phyloP scores from a whole-genome alignment of 164 flowering plant species.

The Vitis amurensis region DNA sequence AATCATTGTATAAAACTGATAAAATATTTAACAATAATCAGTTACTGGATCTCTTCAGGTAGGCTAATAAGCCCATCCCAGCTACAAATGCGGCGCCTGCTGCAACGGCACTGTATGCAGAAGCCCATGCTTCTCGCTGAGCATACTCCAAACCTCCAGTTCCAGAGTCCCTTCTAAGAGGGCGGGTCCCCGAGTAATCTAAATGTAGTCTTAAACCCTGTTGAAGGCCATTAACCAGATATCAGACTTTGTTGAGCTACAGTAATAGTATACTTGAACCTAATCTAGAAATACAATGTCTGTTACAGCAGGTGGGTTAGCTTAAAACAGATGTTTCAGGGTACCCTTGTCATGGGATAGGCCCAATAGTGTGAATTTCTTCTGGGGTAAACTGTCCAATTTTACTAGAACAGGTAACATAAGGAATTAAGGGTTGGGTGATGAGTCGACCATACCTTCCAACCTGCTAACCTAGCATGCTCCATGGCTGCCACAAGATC shows the following conservation, averaged over 20 bases:
- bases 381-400: too few relatives aligned
- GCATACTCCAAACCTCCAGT: constrained; percentile 50
- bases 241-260: constrained; percentile 7
- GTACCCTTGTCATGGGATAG: too few relatives aligned
- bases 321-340: too few relatives aligned
- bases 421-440: neutral
- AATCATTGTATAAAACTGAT: too few relatives aligned
- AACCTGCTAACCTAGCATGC: constrained; percentile 85
- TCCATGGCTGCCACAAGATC: constrained; percentile 93
- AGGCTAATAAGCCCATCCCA: constrained; percentile 47
- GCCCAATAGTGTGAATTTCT: too few relatives aligned
- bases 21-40: constrained; percentile 11
- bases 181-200: constrained; percentile 60
- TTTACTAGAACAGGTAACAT: too few relatives aligned
- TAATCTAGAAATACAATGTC: too few relatives aligned
- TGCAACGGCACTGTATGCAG: constrained; percentile 51
- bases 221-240: neutral
- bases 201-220: constrained; percentile 86
- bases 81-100: constrained; percentile 55
- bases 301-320: too few relatives aligned
- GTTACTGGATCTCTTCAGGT: constrained; percentile 52
- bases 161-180: constrained; percentile 29
- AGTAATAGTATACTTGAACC: too few relatives aligned
- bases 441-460: constrained; percentile 64
- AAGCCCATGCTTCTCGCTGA: constrained; percentile 59